Conservation (phyloP, 768 basidiomycete genomes). For the Lentinula edodes region DNA sequence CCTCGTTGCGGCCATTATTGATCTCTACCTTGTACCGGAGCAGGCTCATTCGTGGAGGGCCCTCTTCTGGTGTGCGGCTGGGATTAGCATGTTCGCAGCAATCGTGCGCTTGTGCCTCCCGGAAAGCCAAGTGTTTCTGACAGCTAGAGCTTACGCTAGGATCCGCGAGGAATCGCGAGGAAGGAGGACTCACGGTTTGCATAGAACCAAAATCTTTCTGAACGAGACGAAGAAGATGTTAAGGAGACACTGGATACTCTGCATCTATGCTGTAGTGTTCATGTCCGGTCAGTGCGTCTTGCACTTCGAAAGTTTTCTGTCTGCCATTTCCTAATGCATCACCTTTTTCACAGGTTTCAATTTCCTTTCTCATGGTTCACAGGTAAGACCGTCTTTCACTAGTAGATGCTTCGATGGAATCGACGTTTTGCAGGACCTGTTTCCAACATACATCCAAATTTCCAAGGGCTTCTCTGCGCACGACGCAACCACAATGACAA, state of each 20-base stretch:
- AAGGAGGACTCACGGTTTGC: constrained; percentile 22
- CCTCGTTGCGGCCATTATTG: constrained; percentile 38
- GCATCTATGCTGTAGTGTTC: constrained; percentile 55
- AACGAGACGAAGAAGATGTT: constrained; percentile 51
- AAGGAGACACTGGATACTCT: constrained; percentile 53
- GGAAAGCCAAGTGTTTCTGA: constrained; percentile 51
- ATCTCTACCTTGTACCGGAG: constrained; percentile 36
- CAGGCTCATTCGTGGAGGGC: constrained; percentile 37
- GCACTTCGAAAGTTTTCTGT: neutral
- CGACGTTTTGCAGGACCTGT: constrained; percentile 46
- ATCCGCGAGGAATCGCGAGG: constrained; percentile 21
- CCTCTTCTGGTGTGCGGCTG: constrained; percentile 55
- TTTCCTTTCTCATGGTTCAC: constrained; percentile 50
- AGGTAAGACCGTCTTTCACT: constrained; percentile 17
- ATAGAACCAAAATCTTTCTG: constrained; percentile 48
- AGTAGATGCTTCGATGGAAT: no score
- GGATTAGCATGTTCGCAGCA: constrained; percentile 46
- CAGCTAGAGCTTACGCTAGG: constrained; percentile 35
- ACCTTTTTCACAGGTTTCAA: constrained; percentile 35
- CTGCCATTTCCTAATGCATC: neutral
- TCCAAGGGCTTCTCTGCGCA: constrained; percentile 57
- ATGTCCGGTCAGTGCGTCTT: constrained; percentile 32
- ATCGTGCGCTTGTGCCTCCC: constrained; percentile 45
- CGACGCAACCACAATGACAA: constrained; percentile 67
- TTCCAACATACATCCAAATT: constrained; percentile 67